Conservation (phyloP, 2,329 filamentous ascomycete species). For the Ascochyta pisi region DNA sequence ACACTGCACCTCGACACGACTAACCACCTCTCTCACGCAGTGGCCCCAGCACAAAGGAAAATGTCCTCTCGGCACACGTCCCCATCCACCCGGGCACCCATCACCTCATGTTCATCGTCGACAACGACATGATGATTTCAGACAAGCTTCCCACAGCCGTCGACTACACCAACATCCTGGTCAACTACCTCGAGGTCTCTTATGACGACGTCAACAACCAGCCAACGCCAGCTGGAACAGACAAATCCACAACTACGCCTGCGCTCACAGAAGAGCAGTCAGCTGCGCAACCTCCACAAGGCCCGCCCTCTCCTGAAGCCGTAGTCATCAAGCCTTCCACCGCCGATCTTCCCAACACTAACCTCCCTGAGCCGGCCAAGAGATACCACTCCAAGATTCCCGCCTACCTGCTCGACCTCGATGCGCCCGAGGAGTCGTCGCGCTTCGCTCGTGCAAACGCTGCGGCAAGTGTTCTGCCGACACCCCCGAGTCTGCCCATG, state of each 20-base stretch:
- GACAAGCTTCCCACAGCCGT: conserved; percentile 90
- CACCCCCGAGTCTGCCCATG: conserved; percentile 83
- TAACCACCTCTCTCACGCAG: conserved; percentile 25
- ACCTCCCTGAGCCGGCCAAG: conserved; percentile 46
- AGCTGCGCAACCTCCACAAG: conserved; percentile 41
- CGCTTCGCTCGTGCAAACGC: conserved; percentile 76
- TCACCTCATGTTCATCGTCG: conserved; percentile 94
- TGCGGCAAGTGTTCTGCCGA: conserved; percentile 79
- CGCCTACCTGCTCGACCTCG: conserved; percentile 84
- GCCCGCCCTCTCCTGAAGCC: conserved; percentile 50
- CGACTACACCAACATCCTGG: conserved; percentile 95
- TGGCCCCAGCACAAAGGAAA: conserved; percentile 53
- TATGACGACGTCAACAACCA: conserved; percentile 67
- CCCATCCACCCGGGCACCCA: conserved; percentile 92
- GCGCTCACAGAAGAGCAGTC: conserved; percentile 23
- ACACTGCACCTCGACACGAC: conserved; percentile 43
- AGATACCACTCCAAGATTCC: conserved; percentile 79
- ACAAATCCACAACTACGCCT: conserved; percentile 20
- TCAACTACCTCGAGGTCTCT: conserved; percentile 96
- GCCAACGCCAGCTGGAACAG: conserved; percentile 22
- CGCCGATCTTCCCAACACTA: conserved; percentile 37
- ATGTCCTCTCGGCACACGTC: conserved; percentile 77
- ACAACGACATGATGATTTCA: conserved; percentile 90
- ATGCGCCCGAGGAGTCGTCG: conserved; percentile 79
- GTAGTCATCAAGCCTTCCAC: conserved; percentile 32